Evolutionary conservation across 1,284 basidiomycete genomes (phyloP), one percentile per base, ranked within the genome.

Genomic region (Microbotryum silenes-acaulis): DNA sequence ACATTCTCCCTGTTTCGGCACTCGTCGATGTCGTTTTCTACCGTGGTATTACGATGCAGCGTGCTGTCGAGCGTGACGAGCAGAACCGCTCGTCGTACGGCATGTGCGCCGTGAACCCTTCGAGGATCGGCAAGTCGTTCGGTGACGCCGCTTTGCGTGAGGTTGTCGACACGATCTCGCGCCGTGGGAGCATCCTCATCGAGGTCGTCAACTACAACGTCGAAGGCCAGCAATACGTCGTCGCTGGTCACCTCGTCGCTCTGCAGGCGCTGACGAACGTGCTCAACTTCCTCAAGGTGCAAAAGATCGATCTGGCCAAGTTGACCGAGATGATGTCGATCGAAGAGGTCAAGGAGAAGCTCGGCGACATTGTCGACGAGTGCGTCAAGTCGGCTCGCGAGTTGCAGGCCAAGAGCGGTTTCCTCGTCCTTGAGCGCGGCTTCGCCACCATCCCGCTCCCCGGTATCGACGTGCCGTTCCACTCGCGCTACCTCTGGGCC

Each of bases 151-250:
- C 77, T 68, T 81, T 98, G 25, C 85, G 92, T 51, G 94, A 98
- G 78, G 91, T 98, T 52, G 92, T 98, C 62, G 92, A 97, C 71
- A 82, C 82, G 54, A 93, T 97, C 73, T 81, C 88, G 14, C 81
- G 82, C 48, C 80, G 82, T 59, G 92, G 89, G 16, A 81, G 85
- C 33, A 83, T 87, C 61, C 81, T 98, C 2, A 82, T 97, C 16
- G 91, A 98, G 77, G 97, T 97, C 58, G 94, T 97, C 75, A 97
- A 97, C 66, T 91, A 88, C 78, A 97, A 98, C 75, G 94, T 98
- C 66, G 90, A 93, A 56, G 82, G 90, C 57, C 89, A 91, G 81
- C 91, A 94, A 88, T 97, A 96, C 75, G 94, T 98, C 70, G 92
- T 91, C 72, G 94, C 94, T 56, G 94, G 94, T 78, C 94, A 97